Percentiles rank a stretch among this genome's conserved stretches.
Evolutionary conservation across 805 yeast species (phyloP).

Genomic region (Starmerella powellii): DNA sequence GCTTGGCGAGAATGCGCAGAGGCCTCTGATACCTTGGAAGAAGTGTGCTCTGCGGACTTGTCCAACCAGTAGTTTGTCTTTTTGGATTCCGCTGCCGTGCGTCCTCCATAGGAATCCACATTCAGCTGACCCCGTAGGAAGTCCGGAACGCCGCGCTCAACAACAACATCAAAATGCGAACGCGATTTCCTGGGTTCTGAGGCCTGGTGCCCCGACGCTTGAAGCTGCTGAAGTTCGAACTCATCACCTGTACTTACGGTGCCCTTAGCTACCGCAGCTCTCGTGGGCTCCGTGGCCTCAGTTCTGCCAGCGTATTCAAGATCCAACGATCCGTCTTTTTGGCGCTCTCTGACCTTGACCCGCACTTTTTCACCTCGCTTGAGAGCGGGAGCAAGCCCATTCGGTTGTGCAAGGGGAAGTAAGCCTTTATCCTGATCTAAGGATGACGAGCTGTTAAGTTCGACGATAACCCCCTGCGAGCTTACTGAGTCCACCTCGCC

Average conservation of each 20-base stretch:
- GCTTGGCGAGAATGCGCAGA: background rate
- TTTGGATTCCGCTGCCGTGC: background rate
- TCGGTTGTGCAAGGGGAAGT: too few species aligned
- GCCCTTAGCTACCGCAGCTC: background rate
- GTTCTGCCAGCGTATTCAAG: too few species aligned
- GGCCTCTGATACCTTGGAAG: background rate
- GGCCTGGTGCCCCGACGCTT: background rate
- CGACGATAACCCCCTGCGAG: background rate
- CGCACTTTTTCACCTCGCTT: too few species aligned
- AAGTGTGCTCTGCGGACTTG: conserved; percentile 24
- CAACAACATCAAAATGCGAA: background rate
- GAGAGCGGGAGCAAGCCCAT: too few species aligned
- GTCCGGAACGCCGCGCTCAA: background rate
- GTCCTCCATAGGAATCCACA: too few species aligned
- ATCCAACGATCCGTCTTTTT: too few species aligned
- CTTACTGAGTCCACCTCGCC: conserved; percentile 41
- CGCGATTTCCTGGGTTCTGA: background rate
- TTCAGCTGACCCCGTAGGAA: conserved; percentile 1
- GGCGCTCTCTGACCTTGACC: too few species aligned
- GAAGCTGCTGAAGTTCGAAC: conserved; percentile 5
- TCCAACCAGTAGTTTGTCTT: background rate
- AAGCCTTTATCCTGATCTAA: too few species aligned
- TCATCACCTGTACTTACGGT: background rate
- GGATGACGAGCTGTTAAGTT: background rate
- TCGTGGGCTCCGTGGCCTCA: too few species aligned